A percentile compares a stretch with the other conserved stretches of the same genome.
These are phyloP conservation scores for Rhododendron williamsianum DNA, from an alignment of 148 eudicot genomes.

Conservation along the genomic window DNA sequence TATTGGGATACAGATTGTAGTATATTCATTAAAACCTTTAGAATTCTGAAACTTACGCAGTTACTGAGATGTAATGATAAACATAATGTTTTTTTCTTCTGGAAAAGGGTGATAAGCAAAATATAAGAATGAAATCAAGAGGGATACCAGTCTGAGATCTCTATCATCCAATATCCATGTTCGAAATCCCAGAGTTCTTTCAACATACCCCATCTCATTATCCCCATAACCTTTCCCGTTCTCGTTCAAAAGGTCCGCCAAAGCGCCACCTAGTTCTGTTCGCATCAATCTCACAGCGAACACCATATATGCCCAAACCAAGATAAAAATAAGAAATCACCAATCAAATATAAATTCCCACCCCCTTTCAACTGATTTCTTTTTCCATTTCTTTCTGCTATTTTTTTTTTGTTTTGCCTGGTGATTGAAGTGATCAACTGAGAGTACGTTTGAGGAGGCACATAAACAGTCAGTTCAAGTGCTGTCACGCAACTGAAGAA, in stretches of 20 bases:
- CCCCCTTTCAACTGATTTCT: too few relatives aligned
- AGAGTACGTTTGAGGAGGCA: not conserved
- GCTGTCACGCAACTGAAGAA: too few relatives aligned
- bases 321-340: not conserved
- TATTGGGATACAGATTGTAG: not conserved
- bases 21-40: not conserved
- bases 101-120: not conserved
- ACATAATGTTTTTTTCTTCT: not conserved
- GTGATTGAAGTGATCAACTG: not conserved
- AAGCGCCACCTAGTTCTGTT: slow-evolving; percentile 88
- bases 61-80: not conserved
- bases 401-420: not conserved
- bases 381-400: too few relatives aligned
- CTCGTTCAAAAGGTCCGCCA: slow-evolving; percentile 86
- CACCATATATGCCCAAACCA: slow-evolving; percentile 32
- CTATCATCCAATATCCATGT: slow-evolving; percentile 71
- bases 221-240: slow-evolving; percentile 85
- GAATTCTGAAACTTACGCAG: not conserved
- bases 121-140: slow-evolving; percentile 7
- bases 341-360: not conserved
- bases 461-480: not conserved
- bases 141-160: slow-evolving; percentile 73
- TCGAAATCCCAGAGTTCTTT: slow-evolving; percentile 87
- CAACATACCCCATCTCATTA: slow-evolving; percentile 89
- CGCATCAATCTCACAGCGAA: slow-evolving; percentile 96